These are phyloP conservation scores for Suillus hirtellus DNA, from an alignment of 768 basidiomycete genomes.

Conservation along the genomic window DNA sequence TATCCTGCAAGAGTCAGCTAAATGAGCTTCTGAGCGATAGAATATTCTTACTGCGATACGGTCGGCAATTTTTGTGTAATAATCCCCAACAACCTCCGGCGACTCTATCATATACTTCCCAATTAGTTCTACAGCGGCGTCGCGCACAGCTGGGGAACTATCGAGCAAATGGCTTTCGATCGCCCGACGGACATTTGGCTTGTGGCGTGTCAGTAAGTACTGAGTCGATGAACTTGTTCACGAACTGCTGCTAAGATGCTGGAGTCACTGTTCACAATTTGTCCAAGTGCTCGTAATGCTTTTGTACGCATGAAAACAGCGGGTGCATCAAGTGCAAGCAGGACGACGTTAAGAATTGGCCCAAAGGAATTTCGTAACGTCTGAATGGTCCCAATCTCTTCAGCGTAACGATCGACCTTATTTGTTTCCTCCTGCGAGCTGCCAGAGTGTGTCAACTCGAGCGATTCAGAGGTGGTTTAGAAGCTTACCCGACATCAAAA, in stretches of 20 bases:
- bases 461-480: not conserved
- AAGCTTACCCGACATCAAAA: constrained; percentile 76
- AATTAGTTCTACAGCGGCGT: constrained; percentile 94
- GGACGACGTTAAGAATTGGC: constrained; percentile 76
- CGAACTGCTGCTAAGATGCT: constrained; percentile 74
- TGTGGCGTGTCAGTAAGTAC: constrained; percentile 12
- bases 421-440: constrained; percentile 73
- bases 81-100: constrained; percentile 84
- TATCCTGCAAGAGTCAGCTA: constrained; percentile 58
- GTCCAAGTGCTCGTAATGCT: constrained; percentile 84
- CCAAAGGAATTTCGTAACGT: constrained; percentile 79
- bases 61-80: constrained; percentile 85
- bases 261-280: constrained; percentile 88
- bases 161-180: constrained; percentile 92
- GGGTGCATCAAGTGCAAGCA: constrained; percentile 79
- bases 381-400: constrained; percentile 77
- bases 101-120: constrained; percentile 96
- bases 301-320: constrained; percentile 94
- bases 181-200: constrained; percentile 79
- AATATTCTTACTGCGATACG: constrained; percentile 77
- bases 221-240: constrained; percentile 12
- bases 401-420: constrained; percentile 68
- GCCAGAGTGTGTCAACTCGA: constrained; percentile 7
- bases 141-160: constrained; percentile 91
- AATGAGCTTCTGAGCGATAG: not conserved